phyloP scores from a whole-genome alignment of 78 protist species.

The Bigelowiella natans region DNA sequence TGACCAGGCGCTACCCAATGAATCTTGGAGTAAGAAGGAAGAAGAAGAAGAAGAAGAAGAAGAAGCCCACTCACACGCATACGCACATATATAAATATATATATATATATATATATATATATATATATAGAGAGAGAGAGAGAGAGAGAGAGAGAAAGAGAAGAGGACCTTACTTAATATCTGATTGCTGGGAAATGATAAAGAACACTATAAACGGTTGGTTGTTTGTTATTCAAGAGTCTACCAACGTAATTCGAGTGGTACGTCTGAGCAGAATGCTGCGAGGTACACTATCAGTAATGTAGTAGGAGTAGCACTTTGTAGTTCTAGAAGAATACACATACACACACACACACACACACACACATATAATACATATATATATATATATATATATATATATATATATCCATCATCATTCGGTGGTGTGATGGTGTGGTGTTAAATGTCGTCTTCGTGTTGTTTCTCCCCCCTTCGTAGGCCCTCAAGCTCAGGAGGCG shows the following conservation, averaged over 20 bases:
- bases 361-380: neutral
- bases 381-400: neutral
- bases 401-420: neutral
- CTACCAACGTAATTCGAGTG: neutral
- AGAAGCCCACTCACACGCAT: too few species aligned
- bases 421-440: too few species aligned
- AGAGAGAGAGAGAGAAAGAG: too few species aligned
- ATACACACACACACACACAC: neutral
- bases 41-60: too few species aligned
- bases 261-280: neutral
- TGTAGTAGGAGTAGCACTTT: neutral
- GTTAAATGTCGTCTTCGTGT: too few species aligned
- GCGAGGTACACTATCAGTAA: neutral
- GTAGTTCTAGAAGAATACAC: neutral
- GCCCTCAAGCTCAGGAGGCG: too few species aligned
- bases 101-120: neutral
- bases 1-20: neutral
- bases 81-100: neutral
- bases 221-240: neutral
- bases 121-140: neutral
- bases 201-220: too few species aligned
- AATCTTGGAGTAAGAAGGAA: neutral
- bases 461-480: too few species aligned
- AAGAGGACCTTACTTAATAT: too few species aligned
- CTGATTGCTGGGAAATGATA: too few species aligned